phyloP scores from a whole-genome alignment of 108 stramenopile species.

The Nannochloropsis gaditana region DNA sequence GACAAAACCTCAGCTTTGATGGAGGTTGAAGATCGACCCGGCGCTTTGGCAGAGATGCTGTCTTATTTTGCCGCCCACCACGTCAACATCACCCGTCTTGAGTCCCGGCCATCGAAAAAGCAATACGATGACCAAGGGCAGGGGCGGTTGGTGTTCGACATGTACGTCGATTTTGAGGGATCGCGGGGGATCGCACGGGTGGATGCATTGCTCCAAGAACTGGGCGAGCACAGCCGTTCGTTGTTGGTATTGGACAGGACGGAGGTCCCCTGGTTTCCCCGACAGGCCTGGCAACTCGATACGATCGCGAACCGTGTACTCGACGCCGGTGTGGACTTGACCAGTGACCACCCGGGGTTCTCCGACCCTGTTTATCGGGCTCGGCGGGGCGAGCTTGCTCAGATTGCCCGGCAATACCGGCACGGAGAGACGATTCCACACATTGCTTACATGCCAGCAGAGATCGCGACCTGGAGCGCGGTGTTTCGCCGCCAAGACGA shows the following conservation, averaged over 20 bases:
- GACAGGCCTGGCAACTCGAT: slow-evolving; percentile 78
- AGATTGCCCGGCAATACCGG: slow-evolving; percentile 61
- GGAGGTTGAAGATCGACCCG: slow-evolving; percentile 72
- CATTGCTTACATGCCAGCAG: slow-evolving; percentile 77
- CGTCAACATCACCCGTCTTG: slow-evolving; percentile 79
- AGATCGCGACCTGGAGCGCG: slow-evolving; percentile 78
- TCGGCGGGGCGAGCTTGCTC: slow-evolving; percentile 67
- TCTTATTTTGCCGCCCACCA: slow-evolving; percentile 84
- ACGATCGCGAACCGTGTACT: slow-evolving; percentile 74
- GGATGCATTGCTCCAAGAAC: slow-evolving; percentile 56
- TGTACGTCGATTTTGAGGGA: slow-evolving; percentile 66
- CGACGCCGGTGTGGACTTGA: slow-evolving; percentile 72
- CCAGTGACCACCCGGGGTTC: slow-evolving; percentile 83
- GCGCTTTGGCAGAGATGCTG: slow-evolving; percentile 77
- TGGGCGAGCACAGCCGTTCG: slow-evolving; percentile 61
- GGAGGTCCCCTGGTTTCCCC: slow-evolving; percentile 83
- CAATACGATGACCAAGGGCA: slow-evolving; percentile 21
- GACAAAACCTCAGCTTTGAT: slow-evolving; percentile 61
- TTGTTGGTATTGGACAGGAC: slow-evolving; percentile 73
- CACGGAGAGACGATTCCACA: slow-evolving; percentile 68
- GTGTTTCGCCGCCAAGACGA: slow-evolving; percentile 80
- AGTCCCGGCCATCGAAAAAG: slow-evolving; percentile 63
- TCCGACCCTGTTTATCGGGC: slow-evolving; percentile 70
- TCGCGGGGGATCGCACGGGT: slow-evolving; percentile 58
- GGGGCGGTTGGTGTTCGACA: slow-evolving; percentile 66